Evolutionary conservation across 2,329 filamentous ascomycete species (phyloP).

Genomic region (Exophiala aquamarina): DNA sequence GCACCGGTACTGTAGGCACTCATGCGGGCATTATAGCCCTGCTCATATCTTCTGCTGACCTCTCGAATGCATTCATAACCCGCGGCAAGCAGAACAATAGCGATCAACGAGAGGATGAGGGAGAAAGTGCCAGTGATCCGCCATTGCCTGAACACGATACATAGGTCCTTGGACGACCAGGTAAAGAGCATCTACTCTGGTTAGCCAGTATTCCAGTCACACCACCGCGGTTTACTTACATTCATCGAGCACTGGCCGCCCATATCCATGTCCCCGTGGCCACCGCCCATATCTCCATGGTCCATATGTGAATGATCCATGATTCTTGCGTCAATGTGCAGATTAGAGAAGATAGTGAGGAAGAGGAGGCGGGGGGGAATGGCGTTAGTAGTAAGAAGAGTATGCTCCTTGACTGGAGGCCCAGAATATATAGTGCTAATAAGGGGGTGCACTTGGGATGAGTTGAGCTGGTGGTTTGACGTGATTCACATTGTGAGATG

Average conservation of each 20-base stretch:
- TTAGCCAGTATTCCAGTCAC: conserved; percentile 7
- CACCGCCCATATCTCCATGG: conserved; percentile 43
- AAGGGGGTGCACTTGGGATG: no score
- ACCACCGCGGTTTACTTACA: conserved; percentile 51
- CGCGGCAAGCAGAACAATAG: conserved; percentile 78
- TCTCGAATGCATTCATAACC: conserved; percentile 90
- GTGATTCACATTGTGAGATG: no score
- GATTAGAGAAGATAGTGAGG: no score
- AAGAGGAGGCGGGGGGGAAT: no score
- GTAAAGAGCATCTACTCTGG: conserved; percentile 87
- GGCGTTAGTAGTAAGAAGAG: no score
- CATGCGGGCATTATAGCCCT: conserved; percentile 46
- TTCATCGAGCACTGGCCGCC: conserved; percentile 81
- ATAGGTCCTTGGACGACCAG: conserved; percentile 90
- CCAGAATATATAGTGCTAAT: no score
- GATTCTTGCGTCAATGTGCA: not conserved
- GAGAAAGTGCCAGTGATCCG: conserved; percentile 72
- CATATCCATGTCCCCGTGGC: conserved; percentile 58
- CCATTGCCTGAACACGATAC: conserved; percentile 93
- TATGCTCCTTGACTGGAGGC: no score
- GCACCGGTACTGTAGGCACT: conserved; percentile 22
- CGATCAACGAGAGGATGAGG: conserved; percentile 78
- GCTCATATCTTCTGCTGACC: conserved; percentile 73
- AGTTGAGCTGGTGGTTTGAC: no score
- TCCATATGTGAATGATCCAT: conserved; percentile 20